Evolutionary conservation across 2,329 filamentous ascomycete species (phyloP).

Genomic region (Trichoderma guizhouense): DNA sequence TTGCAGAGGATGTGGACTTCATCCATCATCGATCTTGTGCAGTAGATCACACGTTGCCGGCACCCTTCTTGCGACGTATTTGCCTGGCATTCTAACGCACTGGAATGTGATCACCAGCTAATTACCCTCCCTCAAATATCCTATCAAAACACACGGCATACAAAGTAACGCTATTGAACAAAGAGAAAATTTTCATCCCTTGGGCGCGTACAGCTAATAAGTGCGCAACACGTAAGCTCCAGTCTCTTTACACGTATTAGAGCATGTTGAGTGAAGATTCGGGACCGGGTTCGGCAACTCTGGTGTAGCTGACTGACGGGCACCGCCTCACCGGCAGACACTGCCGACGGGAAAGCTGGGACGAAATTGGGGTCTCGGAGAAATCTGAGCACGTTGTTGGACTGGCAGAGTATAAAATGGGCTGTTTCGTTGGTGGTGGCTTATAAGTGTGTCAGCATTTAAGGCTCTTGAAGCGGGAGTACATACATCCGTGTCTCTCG

Average conservation of each 20-base stretch:
- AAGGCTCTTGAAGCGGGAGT: neutral
- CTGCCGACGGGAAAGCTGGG: neutral
- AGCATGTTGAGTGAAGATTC: neutral
- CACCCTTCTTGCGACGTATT: neutral
- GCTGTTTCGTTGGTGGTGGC: neutral
- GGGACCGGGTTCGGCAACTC: neutral
- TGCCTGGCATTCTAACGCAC: neutral
- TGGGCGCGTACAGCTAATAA: neutral
- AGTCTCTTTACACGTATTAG: neutral
- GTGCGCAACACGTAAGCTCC: neutral
- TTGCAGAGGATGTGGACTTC: neutral
- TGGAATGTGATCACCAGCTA: neutral
- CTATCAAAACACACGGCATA: neutral
- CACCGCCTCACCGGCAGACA: neutral
- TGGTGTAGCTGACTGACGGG: neutral
- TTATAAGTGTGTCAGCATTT: neutral
- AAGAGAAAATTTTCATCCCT: neutral
- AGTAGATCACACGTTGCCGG: neutral
- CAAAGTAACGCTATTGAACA: neutral
- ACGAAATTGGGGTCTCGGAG: neutral
- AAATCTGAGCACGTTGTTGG: neutral
- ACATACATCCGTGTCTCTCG: neutral
- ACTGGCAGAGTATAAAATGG: neutral
- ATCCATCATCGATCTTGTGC: neutral
- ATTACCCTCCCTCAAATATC: neutral